A percentile compares a stretch with the other conserved stretches of the same genome.
Conservation (phyloP, 306 rosid species). For the Quillaja saponaria region DNA sequence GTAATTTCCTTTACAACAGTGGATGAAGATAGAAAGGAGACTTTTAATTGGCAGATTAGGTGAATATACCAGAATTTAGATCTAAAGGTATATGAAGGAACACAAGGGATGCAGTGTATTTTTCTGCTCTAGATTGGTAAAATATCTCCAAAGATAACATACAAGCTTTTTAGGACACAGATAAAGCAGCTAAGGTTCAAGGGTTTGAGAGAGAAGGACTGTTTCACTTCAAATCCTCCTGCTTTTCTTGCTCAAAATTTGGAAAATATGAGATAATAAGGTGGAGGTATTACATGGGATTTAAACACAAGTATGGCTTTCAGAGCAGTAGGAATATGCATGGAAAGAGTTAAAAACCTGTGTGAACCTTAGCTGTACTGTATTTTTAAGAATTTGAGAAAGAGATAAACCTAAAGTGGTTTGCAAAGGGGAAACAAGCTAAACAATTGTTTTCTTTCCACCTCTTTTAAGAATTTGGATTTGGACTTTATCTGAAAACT, state of each 20-base stretch:
- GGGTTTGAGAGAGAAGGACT: neutral
- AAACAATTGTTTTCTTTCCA: neutral
- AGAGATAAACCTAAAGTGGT: slow-evolving; percentile 25
- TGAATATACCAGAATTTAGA: slow-evolving; percentile 1
- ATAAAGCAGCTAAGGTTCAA: neutral
- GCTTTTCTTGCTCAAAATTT: neutral
- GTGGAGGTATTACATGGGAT: neutral
- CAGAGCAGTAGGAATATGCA: slow-evolving; percentile 11
- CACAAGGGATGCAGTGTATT: neutral
- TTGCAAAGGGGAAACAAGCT: slow-evolving; percentile 23
- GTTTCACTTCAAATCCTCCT: neutral
- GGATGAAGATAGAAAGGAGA: neutral
- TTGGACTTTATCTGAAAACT: slow-evolving; percentile 16
- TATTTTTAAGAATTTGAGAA: slow-evolving; percentile 34
- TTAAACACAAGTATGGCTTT: slow-evolving; percentile 19
- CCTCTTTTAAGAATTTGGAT: neutral
- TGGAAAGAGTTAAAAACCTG: slow-evolving; percentile 10
- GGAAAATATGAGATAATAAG: no score
- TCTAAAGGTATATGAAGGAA: neutral
- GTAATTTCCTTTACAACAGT: slow-evolving; percentile 12
- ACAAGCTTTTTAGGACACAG: neutral
- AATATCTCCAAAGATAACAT: neutral
- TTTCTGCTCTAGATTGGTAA: neutral
- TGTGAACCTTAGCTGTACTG: slow-evolving; percentile 18
- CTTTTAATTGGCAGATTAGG: neutral